These are phyloP conservation scores for Gossypium gossypioides DNA, from an alignment of 441 rosid species.

Conservation along the genomic window DNA sequence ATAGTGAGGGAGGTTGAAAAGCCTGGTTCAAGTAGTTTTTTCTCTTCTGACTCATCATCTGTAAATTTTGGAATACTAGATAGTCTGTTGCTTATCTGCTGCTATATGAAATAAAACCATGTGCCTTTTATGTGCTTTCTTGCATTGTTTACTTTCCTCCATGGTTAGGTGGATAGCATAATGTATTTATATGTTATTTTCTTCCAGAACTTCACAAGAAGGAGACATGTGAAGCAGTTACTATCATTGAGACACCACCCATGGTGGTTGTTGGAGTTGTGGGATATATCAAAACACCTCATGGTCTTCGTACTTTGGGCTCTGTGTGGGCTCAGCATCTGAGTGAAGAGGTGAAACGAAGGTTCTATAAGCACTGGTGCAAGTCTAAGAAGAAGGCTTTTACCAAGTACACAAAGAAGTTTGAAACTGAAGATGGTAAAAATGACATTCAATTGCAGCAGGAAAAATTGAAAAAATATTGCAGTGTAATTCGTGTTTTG, in stretches of 20 bases:
- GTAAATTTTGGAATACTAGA: neutral
- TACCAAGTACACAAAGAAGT: conserved; percentile 38
- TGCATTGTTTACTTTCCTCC: neutral
- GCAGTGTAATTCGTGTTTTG: conserved; percentile 49
- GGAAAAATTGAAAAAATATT: conserved; percentile 59
- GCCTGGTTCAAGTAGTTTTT: conserved; percentile 48
- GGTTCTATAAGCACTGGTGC: conserved; percentile 61
- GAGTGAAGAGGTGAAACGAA: conserved; percentile 50
- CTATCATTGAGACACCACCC: conserved; percentile 54
- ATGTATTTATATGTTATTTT: neutral
- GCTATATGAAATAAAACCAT: neutral
- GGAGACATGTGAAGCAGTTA: conserved; percentile 60
- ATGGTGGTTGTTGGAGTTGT: conserved; percentile 58
- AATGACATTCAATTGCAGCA: conserved; percentile 37
- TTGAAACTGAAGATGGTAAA: conserved; percentile 42
- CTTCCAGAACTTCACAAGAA: conserved; percentile 54
- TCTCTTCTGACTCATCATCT: neutral
- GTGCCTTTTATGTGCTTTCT: neutral
- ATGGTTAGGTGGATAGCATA: neutral
- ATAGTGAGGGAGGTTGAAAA: conserved; percentile 65
- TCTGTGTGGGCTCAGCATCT: conserved; percentile 68
- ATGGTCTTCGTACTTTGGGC: conserved; percentile 40
- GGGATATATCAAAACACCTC: conserved; percentile 54
- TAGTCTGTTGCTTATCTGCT: neutral
- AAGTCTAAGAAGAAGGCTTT: conserved; percentile 62